Base-by-base conservation (phyloP, 768 basidiomycete species). In the Scleroderma bovista region DNA sequence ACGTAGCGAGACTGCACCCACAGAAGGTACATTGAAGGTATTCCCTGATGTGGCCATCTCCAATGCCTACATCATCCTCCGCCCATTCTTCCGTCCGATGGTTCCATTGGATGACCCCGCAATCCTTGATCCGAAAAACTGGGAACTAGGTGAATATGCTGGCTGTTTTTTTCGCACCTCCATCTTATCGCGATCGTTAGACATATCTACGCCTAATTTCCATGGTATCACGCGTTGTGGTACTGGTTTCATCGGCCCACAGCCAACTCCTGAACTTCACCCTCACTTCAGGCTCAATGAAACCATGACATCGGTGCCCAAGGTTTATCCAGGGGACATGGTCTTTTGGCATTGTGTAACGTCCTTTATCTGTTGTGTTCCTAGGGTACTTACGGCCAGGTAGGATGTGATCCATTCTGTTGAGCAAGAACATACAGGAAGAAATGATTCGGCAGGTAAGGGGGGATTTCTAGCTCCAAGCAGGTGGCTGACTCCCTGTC, bases 331-430 rank as follows among this genome's bases (percentile, higher is more conserved):
- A 0, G 88, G 88, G 2, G 88, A 90, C 59, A 80, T 83, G 57
- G 84, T 87, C 3, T 88, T 84, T 66, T 88, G 87, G 84, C 84
- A 86, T 56, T 83, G 81, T 50, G 79, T 76, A 47, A 52, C 2
- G 55, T 44, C 4, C 50, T 22, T 7, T 5, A 6, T 29, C 2
- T 45, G 6, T 24, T 10, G 16, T 44, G 20, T 2, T 31, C 33
- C 6, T 8, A 33, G 10, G 16, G 33, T 38, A 4, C 34, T 32
- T 15, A 51, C 3, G 44, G 58, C 52, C 39, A 57, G 55, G 16
- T 51, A 72, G 72, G 76, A 78, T 48, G 59, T 73, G n/a, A 58
- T 78, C 8, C 76, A 78, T 53, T 69, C 74, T 5, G 74, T 78
- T 31, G 76, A 77, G 56, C 41, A 54, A 38, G 72, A 78, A 49